Evolutionary conservation across 1,284 basidiomycete genomes (phyloP), one percentile per base, ranked within the genome.

Genomic region (Sporisorium exsertum): DNA sequence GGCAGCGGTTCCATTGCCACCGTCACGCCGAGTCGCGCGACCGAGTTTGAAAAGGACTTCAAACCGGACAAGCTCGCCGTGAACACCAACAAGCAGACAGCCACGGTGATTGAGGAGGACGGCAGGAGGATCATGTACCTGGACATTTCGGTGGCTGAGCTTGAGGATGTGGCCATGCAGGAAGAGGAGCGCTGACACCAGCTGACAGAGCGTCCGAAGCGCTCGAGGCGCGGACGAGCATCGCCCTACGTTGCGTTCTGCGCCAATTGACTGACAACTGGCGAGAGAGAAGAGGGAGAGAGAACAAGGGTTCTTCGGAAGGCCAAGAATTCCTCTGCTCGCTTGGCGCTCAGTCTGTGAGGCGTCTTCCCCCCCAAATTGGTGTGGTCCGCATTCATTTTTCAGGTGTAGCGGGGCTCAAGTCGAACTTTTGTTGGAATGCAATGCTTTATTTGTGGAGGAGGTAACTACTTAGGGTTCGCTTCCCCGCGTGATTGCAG

Each of bases 41-140:
- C 64, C 13, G 64, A 73, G 49, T 63, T 73, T n/a, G 60, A 64
- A 16, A 47, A 43, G 13, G 58, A 43, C 15, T 68, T 73, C 52
- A 42, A 55, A 3, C 50, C 71, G 2, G 58, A 18, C 50, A 61
- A 40, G 29, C 45, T 76, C 15, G 64, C 73, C 7, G 66, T 76
- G 46, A 76, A 70, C 22, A 61, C 46, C 2, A 64, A 54, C 58
- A 76, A 76, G 52, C 67, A 76, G 49, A 76, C 68, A 15, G 68
- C 63, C 0, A 59, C 68, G 6, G 53, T 76, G 37, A 37, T 58
- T 12, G 61, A 58, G 5, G 42, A 58, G 27, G 60, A 68, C 7
- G 61, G 58, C 0, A 64, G 56, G 47, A 57, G 64, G 37, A 18
- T 68, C 10, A 53, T 71, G 20, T 76, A 76, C 43, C 29, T 76